A percentile compares a stretch with the other conserved stretches of the same genome.
These are phyloP conservation scores for Crassisporium funariophilum DNA, from an alignment of 768 basidiomycete species.

Conservation along the genomic window DNA sequence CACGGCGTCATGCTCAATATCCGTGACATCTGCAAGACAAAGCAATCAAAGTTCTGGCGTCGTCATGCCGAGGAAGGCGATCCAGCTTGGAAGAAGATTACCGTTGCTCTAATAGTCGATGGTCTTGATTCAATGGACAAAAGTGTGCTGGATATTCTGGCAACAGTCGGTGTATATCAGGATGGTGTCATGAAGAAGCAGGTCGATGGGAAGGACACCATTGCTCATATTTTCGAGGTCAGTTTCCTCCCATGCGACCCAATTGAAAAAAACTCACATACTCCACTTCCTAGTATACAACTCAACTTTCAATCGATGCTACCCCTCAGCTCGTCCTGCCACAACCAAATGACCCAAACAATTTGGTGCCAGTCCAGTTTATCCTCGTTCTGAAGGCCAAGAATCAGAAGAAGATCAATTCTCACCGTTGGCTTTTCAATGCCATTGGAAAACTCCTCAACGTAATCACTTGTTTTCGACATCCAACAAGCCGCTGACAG, in stretches of 20 bases:
- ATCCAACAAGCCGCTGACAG: neutral
- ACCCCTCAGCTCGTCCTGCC: conserved; percentile 91
- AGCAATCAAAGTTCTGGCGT: conserved; percentile 91
- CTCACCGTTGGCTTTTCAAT: conserved; percentile 95
- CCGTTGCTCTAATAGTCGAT: conserved; percentile 88
- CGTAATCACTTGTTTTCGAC: conserved; percentile 35
- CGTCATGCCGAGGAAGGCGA: conserved; percentile 79
- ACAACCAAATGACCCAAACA: conserved; percentile 86
- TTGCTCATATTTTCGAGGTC: conserved; percentile 96
- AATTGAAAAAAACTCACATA: conserved; percentile 4
- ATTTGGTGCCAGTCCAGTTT: conserved; percentile 90
- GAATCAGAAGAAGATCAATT: conserved; percentile 96
- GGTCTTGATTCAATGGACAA: conserved; percentile 97
- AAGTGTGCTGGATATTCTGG: conserved; percentile 84
- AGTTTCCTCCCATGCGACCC: conserved; percentile 6
- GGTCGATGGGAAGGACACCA: conserved; percentile 83
- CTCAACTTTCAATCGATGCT: conserved; percentile 90
- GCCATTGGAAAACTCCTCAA: conserved; percentile 83
- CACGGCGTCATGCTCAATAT: conserved; percentile 98
- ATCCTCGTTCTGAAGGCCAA: conserved; percentile 91
- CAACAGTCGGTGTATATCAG: conserved; percentile 91
- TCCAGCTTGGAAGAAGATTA: conserved; percentile 90
- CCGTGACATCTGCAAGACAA: conserved; percentile 95
- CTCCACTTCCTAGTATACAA: conserved; percentile 73
- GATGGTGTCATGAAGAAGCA: conserved; percentile 96